Percentiles rank a stretch among this genome's conserved stretches.
phyloP scores from a whole-genome alignment of 805 yeast genomes.

The Saccharomyces jurei region DNA sequence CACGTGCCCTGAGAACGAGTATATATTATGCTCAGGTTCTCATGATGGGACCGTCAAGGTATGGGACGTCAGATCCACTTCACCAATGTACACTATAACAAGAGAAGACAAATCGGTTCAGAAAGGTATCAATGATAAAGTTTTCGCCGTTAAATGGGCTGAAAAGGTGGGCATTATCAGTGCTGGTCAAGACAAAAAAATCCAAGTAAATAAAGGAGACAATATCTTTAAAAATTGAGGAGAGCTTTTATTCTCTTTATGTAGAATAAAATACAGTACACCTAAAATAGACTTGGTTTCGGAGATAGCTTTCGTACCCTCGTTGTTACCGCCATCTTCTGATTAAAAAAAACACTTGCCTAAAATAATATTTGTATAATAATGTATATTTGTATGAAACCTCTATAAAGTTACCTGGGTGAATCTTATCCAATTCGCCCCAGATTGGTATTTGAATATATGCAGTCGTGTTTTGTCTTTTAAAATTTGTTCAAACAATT shows the following conservation, averaged over 20 bases:
- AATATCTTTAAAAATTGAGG: conserved; percentile 23
- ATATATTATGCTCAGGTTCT: conserved; percentile 83
- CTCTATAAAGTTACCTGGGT: background rate
- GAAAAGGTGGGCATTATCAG: conserved; percentile 70
- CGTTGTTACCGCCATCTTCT: background rate
- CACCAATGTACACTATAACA: conserved; percentile 71
- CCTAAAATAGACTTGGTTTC: background rate
- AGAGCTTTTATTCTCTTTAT: background rate
- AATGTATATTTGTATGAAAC: background rate
- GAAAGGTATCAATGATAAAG: conserved; percentile 49
- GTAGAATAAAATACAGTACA: background rate
- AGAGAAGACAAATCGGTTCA: conserved; percentile 49
- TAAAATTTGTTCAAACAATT: background rate
- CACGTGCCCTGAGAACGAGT: conserved; percentile 67
- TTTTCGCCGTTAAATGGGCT: conserved; percentile 85
- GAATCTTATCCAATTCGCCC: background rate
- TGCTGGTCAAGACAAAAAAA: conserved; percentile 90
- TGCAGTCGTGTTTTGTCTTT: background rate
- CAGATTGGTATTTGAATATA: background rate
- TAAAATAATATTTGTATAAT: background rate
- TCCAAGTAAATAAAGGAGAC: conserved; percentile 64
- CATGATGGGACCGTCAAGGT: conserved; percentile 93
- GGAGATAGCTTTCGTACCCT: background rate
- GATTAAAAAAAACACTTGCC: background rate
- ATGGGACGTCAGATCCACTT: conserved; percentile 89